phyloP scores from a whole-genome alignment of 176 grass and related monocot species.

The Raddia guianensis region DNA sequence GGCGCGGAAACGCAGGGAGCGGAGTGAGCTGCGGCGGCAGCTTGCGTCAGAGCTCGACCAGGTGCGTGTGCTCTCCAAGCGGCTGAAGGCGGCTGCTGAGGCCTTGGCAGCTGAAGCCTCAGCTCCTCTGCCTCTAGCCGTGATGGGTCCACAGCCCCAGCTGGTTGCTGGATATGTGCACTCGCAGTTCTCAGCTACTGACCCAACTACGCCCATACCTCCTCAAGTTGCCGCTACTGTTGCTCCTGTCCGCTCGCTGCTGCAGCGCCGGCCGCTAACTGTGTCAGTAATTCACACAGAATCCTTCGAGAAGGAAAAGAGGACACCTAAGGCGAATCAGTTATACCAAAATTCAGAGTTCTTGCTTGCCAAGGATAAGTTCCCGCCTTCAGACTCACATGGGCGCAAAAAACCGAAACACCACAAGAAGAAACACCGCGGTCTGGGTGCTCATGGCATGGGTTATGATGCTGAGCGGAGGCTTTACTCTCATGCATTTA shows the following conservation, averaged over 20 bases:
- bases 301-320: slow-evolving; percentile 80
- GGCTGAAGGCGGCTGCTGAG: slow-evolving; percentile 52
- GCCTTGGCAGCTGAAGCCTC: slow-evolving; percentile 34
- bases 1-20: slow-evolving; percentile 52
- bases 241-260: slow-evolving; percentile 18
- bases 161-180: slow-evolving; percentile 45
- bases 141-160: slow-evolving; percentile 3
- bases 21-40: slow-evolving; percentile 62
- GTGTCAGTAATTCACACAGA: slow-evolving; percentile 58
- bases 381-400: slow-evolving; percentile 60
- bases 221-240: slow-evolving; percentile 8
- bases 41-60: slow-evolving; percentile 72
- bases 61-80: slow-evolving; percentile 67
- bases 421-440: slow-evolving; percentile 62
- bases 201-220: slow-evolving; percentile 38
- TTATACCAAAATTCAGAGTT: slow-evolving; percentile 81
- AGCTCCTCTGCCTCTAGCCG: not conserved
- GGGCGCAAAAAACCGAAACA: slow-evolving; percentile 66
- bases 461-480: slow-evolving; percentile 52
- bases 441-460: slow-evolving; percentile 28
- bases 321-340: slow-evolving; percentile 81
- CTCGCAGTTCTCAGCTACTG: slow-evolving; percentile 56
- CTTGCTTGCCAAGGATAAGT: slow-evolving; percentile 83
- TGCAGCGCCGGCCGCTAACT: slow-evolving; percentile 45
- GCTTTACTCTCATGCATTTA: slow-evolving; percentile 66